phyloP scores from a whole-genome alignment of 352 stramenopile genomes.

The Globisporangium solare region DNA sequence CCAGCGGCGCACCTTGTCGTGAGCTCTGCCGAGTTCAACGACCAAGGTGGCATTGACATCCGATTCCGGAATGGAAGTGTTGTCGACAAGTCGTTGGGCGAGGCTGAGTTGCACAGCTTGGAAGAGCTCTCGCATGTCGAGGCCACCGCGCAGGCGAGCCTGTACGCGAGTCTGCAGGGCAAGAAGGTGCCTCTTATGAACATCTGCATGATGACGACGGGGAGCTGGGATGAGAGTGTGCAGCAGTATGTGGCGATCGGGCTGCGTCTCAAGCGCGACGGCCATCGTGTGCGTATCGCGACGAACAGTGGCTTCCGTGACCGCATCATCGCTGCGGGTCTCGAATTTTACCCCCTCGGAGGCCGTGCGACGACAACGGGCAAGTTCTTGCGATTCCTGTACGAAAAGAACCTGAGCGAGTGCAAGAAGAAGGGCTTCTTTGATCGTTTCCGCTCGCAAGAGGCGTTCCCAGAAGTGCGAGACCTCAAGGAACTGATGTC shows the following conservation, averaged over 20 bases:
- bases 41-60: constrained; percentile 28
- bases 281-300: constrained; percentile 89
- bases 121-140: constrained; percentile 29
- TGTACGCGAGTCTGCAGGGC: constrained; percentile 39
- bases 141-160: constrained; percentile 44
- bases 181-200: constrained; percentile 55
- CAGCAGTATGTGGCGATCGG: constrained; percentile 77
- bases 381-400: constrained; percentile 42
- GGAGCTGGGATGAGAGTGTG: constrained; percentile 64
- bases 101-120: constrained; percentile 22
- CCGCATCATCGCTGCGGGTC: constrained; percentile 47
- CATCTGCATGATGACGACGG: constrained; percentile 63
- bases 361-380: constrained; percentile 38
- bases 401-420: constrained; percentile 18
- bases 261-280: constrained; percentile 59
- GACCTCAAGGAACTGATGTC: constrained; percentile 52
- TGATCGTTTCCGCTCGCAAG: constrained; percentile 27
- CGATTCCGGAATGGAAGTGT: constrained; percentile 23
- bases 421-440: constrained; percentile 7
- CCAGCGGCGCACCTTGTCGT: constrained; percentile 9
- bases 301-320: constrained; percentile 75
- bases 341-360: constrained; percentile 71
- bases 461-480: constrained; percentile 36
- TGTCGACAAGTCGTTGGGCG: constrained; percentile 19
- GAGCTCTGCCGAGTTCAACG: constrained; percentile 21